Percentiles rank a stretch among this genome's conserved stretches.
Conservation (phyloP, 768 basidiomycete species). For the Termitomyces sp. region DNA sequence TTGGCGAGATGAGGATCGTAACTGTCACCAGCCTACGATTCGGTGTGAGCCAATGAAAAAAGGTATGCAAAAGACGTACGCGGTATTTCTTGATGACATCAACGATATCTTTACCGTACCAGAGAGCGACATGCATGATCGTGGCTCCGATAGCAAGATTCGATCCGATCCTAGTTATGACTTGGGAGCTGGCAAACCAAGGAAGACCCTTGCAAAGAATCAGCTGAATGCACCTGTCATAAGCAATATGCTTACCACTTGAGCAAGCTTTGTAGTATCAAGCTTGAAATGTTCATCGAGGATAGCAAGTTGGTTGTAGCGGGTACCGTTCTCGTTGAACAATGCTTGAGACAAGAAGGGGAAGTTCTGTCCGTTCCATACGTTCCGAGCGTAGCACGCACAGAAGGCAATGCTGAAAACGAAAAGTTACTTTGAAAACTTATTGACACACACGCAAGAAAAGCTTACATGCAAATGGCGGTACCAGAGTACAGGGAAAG, state of each 20-base stretch:
- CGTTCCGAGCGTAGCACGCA: conserved; percentile 40
- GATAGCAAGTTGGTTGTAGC: conserved; percentile 48
- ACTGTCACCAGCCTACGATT: conserved; percentile 24
- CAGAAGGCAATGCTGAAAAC: conserved; percentile 37
- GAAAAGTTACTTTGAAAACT: background rate
- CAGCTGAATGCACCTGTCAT: background rate
- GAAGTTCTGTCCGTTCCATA: conserved; percentile 55
- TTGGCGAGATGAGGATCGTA: conserved; percentile 53
- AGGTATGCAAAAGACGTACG: conserved; percentile 17
- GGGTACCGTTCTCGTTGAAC: conserved; percentile 42
- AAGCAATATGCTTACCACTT: background rate
- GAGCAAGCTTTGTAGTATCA: conserved; percentile 41
- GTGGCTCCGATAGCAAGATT: conserved; percentile 42
- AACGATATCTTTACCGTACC: conserved; percentile 48
- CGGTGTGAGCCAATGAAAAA: background rate
- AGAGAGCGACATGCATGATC: conserved; percentile 45
- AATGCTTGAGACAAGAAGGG: conserved; percentile 52
- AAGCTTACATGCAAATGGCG: conserved; percentile 44
- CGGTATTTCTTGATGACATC: conserved; percentile 37
- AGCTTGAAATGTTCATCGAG: conserved; percentile 45
- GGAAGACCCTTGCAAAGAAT: conserved; percentile 30
- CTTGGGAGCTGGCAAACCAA: conserved; percentile 41
- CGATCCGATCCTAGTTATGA: conserved; percentile 32
- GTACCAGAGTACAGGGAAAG: conserved; percentile 45
- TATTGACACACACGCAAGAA: background rate